Conservation (phyloP, 2,329 filamentous ascomycete genomes). For the Talaromyces sp. region DNA sequence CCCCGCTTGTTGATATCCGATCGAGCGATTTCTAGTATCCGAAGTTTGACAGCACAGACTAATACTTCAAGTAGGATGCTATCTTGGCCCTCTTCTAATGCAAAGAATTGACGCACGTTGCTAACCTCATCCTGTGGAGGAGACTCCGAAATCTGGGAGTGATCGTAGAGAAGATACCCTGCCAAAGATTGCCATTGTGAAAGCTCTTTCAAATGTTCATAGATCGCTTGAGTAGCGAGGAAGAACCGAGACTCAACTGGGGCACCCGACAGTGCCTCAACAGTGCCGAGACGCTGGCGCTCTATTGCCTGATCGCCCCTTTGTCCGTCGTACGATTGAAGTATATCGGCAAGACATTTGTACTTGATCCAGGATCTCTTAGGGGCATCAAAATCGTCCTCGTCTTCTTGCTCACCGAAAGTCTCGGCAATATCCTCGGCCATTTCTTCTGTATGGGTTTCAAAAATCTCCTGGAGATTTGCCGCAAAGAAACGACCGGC, state of each 20-base stretch:
- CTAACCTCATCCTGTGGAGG: slow-evolving; percentile 58
- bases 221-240: slow-evolving; percentile 79
- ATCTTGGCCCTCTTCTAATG: slow-evolving; percentile 73
- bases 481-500: slow-evolving; percentile 88
- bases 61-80: slow-evolving; percentile 82
- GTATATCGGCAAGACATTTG: slow-evolving; percentile 81
- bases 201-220: slow-evolving; percentile 75
- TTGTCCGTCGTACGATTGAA: slow-evolving; percentile 75
- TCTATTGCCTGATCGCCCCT: slow-evolving; percentile 35
- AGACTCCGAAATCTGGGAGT: slow-evolving; percentile 61
- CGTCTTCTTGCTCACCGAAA: slow-evolving; percentile 67
- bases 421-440: slow-evolving; percentile 76
- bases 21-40: slow-evolving; percentile 64
- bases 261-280: slow-evolving; percentile 54
- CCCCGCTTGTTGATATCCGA: slow-evolving; percentile 53
- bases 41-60: slow-evolving; percentile 73
- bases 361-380: slow-evolving; percentile 83
- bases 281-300: slow-evolving; percentile 22
- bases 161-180: slow-evolving; percentile 88
- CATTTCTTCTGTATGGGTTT: slow-evolving; percentile 75
- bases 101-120: slow-evolving; percentile 67
- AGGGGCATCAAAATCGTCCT: slow-evolving; percentile 71
- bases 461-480: slow-evolving; percentile 77
- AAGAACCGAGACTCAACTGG: slow-evolving; percentile 77
- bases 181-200: slow-evolving; percentile 84